Conservation (phyloP, 768 basidiomycete species). For the Tulasnella sp. region DNA sequence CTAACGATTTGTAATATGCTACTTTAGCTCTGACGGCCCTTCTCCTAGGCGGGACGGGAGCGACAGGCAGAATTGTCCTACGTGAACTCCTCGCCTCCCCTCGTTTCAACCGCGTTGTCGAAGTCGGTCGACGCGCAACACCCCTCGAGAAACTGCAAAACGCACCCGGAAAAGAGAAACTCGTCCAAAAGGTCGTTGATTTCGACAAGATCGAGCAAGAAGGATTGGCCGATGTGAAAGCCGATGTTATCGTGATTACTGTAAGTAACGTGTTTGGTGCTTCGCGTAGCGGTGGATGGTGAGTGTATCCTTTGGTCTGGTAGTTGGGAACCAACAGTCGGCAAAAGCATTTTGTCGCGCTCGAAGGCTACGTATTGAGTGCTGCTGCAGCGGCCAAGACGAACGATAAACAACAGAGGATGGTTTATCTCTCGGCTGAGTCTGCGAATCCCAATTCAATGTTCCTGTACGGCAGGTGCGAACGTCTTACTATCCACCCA, state of each 20-base stretch:
- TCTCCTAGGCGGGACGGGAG: slow-evolving; percentile 64
- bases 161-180: slow-evolving; percentile 36
- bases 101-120: slow-evolving; percentile 46
- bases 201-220: slow-evolving; percentile 51
- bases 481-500: background rate
- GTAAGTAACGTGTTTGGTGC: slow-evolving; percentile 27
- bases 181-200: slow-evolving; percentile 54
- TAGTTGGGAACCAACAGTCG: slow-evolving; percentile 50
- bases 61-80: slow-evolving; percentile 49
- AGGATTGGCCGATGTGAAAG: slow-evolving; percentile 41
- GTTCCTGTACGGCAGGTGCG: slow-evolving; percentile 45
- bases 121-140: slow-evolving; percentile 57
- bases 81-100: slow-evolving; percentile 45
- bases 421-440: slow-evolving; percentile 48
- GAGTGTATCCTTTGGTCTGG: slow-evolving; percentile 25
- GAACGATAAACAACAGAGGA: slow-evolving; percentile 37
- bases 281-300: background rate
- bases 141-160: slow-evolving; percentile 29
- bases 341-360: slow-evolving; percentile 46
- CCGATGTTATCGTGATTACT: slow-evolving; percentile 68
- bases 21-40: no score
- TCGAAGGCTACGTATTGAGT: slow-evolving; percentile 62
- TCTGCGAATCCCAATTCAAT: slow-evolving; percentile 39
- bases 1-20: no score
- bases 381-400: slow-evolving; percentile 54